These are phyloP conservation scores for Xylariaceae sp. DNA, from an alignment of 2,329 filamentous ascomycete genomes.

Conservation along the genomic window DNA sequence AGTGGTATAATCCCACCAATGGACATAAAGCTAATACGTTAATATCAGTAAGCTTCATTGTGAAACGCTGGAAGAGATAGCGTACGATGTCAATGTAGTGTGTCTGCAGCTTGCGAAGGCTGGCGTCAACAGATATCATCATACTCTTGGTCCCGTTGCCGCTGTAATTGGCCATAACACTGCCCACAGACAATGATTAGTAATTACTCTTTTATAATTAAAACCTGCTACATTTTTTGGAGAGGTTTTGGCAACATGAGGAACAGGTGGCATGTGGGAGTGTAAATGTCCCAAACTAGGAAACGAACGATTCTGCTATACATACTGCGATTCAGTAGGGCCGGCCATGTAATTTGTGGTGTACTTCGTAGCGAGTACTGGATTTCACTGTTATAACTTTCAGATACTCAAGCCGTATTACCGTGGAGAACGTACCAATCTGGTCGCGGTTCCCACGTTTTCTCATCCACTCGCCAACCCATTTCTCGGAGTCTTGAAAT, in stretches of 20 bases:
- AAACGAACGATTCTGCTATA: too few species aligned
- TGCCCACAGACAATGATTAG: too few species aligned
- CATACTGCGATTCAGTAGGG: conserved; percentile 48
- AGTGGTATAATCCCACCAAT: conserved; percentile 71
- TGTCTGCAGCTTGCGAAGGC: conserved; percentile 65
- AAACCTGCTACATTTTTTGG: neutral
- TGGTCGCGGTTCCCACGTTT: conserved; percentile 67
- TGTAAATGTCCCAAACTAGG: too few species aligned
- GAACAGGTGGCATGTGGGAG: too few species aligned
- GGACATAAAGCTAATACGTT: conserved; percentile 56
- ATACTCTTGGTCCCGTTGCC: conserved; percentile 69
- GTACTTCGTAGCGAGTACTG: conserved; percentile 72
- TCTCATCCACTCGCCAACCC: conserved; percentile 75
- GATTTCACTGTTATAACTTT: too few species aligned
- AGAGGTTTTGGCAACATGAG: too few species aligned
- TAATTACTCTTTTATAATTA: neutral
- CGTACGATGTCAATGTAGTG: conserved; percentile 69
- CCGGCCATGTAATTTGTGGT: conserved; percentile 61
- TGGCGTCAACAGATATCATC: conserved; percentile 58
- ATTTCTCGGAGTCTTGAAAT: conserved; percentile 63
- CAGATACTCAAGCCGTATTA: neutral
- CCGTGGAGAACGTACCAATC: conserved; percentile 59
- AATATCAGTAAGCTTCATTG: neutral
- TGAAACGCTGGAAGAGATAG: neutral
- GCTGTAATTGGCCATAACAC: conserved; percentile 52